Evolutionary conservation across 2,329 filamentous ascomycete genomes (phyloP), one percentile per base, ranked within the genome.

Genomic region (Alternaria sp.): DNA sequence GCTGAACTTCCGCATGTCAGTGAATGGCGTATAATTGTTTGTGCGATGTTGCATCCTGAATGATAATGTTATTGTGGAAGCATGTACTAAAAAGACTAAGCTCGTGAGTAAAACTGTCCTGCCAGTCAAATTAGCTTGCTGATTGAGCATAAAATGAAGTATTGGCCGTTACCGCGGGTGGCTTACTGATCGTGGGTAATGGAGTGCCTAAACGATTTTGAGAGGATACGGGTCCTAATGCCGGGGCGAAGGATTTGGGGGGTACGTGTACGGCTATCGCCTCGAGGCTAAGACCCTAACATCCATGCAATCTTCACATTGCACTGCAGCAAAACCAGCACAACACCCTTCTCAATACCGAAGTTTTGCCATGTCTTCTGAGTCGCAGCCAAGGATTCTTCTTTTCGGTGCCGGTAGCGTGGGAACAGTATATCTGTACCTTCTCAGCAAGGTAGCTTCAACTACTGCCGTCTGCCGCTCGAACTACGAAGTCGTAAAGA

Each of bases 391-490:
- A 12, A 69, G 58, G 14, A 56, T 77, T 2, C 67, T 83, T 11
- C 65, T 82, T n/a, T 81, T 81, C 54, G 81, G 81, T 22, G 73
- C 79, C 6, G 81, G 81, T 6, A 75, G 79, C 36, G 75, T 83
- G 12, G 81, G 81, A 22, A 70, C 78, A 3, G 72, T 81, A 43
- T 82, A 82, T 57, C 69, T 79, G 41, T 81, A 80, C 64, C 70
- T 81, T 11, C 71, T 82, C 6, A 73, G 76, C 14, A 74, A 78
- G 67, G 76, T 75, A 48, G 74, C 76, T 14, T 72, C 73, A 46
- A 77, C 80, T n/a, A 82, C 79, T 20, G 79, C 79, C 3, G 78
- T 83, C 43, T 82, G 80, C 60, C 79, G 81, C 49, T 81, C 80
- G 32, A 83, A 82, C 61, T 82, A 82, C 68, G 64, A 75, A n/a